Conservation (phyloP, 495 filamentous ascomycete species). For the Polyplosphaeria fusca region DNA sequence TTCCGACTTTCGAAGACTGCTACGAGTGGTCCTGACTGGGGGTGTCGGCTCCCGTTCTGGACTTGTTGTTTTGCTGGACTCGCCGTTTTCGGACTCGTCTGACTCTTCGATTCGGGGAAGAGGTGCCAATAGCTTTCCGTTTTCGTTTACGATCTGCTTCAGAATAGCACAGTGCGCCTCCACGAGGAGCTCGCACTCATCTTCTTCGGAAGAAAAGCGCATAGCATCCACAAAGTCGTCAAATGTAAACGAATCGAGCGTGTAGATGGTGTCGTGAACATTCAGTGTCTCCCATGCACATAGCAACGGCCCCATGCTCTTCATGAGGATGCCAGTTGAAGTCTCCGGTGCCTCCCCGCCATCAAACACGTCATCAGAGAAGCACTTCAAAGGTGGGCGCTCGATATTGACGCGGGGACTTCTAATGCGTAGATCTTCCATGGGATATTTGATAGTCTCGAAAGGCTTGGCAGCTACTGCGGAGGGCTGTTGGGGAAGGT, state of each 20-base stretch:
- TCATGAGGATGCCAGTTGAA: constrained; percentile 66
- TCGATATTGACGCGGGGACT: constrained; percentile 55
- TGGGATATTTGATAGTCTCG: constrained; percentile 88
- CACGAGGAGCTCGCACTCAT: constrained; percentile 80
- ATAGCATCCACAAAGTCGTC: constrained; percentile 93
- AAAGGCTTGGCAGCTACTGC: constrained; percentile 70
- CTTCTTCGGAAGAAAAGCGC: constrained; percentile 69
- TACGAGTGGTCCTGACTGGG: constrained; percentile 66
- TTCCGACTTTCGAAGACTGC: constrained; percentile 79
- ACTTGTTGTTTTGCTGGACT: constrained; percentile 15
- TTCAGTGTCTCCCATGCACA: constrained; percentile 96
- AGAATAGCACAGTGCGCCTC: constrained; percentile 90
- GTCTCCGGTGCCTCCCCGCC: constrained; percentile 39
- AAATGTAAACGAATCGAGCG: constrained; percentile 94
- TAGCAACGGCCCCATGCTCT: constrained; percentile 73
- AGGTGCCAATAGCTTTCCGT: constrained; percentile 73
- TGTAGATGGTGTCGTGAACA: constrained; percentile 89
- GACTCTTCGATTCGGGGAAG: constrained; percentile 71
- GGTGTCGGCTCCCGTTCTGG: constrained; percentile 57
- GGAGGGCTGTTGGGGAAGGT: constrained; percentile 17
- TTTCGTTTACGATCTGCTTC: constrained; percentile 77
- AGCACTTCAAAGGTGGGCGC: constrained; percentile 73
- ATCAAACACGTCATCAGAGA: constrained; percentile 55
- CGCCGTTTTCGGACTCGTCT: constrained; percentile 49
- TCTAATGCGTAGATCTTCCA: constrained; percentile 83